A percentile compares a stretch with the other conserved stretches of the same genome.
Conservation (phyloP, 306 rosid species). For the Gastrolobium bilobum region DNA sequence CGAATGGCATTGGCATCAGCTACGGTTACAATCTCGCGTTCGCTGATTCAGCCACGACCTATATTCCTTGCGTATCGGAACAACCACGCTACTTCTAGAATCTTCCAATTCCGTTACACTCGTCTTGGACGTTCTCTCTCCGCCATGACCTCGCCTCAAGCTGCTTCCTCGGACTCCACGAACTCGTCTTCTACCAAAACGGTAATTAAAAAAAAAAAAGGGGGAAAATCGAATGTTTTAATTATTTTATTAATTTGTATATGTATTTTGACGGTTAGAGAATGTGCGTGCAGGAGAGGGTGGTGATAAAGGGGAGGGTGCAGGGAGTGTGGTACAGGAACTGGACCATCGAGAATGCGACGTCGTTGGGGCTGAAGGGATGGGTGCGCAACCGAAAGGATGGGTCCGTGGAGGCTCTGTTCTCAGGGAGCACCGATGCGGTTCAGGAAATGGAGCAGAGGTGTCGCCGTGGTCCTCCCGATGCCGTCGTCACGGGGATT, state of each 20-base stretch:
- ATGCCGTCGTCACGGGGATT: conserved; percentile 78
- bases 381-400: conserved; percentile 65
- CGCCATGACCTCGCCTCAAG: conserved; percentile 59
- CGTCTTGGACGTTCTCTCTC: conserved; percentile 56
- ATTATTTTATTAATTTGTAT: neutral
- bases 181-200: conserved; percentile 65
- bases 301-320: conserved; percentile 85
- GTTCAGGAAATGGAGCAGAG: conserved; percentile 82
- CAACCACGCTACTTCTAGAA: conserved; percentile 51
- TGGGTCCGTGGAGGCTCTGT: conserved; percentile 63
- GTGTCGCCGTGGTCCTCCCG: conserved; percentile 86
- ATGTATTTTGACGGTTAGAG: neutral
- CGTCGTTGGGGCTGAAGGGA: conserved; percentile 54
- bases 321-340: conserved; percentile 68
- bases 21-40: conserved; percentile 9
- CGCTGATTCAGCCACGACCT: conserved; percentile 40
- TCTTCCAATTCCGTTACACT: conserved; percentile 60
- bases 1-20: conserved; percentile 57
- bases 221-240: too few species aligned
- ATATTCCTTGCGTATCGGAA: conserved; percentile 54
- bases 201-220: conserved; percentile 27
- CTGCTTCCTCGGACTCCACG: conserved; percentile 51
- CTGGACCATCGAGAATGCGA: conserved; percentile 62
- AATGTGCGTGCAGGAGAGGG: conserved; percentile 74
- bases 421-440: conserved; percentile 51